Base-by-base conservation (phyloP, 1,139 yeast species). In the Cylindricascospora bacillispora region DNA sequence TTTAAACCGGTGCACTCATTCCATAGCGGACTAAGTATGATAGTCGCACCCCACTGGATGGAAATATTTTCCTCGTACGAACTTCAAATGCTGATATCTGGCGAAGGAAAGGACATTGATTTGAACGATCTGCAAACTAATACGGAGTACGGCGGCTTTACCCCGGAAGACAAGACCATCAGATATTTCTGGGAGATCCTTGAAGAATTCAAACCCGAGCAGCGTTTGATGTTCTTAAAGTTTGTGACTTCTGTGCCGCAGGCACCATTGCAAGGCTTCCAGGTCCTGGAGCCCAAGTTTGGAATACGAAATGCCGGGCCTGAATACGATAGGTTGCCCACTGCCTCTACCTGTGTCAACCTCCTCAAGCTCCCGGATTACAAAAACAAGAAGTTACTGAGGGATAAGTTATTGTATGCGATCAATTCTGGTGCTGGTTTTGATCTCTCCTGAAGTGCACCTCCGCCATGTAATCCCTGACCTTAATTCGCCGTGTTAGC, bases 301-400 rank as follows among this genome's bases (percentile, higher is more conserved):
- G 93, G 93, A 2, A 79, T 89, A 27, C 57, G 83, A 28, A 73
- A 74, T 43, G 68, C 78, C 1, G 93, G 94, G 0, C 31, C 41
- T 6, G 61, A 63, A 18, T 44, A 49, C 2, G 64, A 65, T 5
- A 60, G 93, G 25, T 60, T 89, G 26, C 98, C 98, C 0, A 83
- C 95, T 0, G 81, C 97, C 0, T 73, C 94, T 0, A 89, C 99
- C 0, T 89, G 98, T 61, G 83, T 85, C 16, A 92, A 89, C 49
- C 55, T 89, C 35, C 60, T 89, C 37, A 85, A 80, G 47, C 55
- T 92, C 25, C 98, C 98, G 0, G 79, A 82, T 49, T 89, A 89
- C 52, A 57, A 60, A 38, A 62, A 78, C 45, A 80, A 75, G 48
- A 56, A 62, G 27, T 30, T 67, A 3, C 56, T 89, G 29, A 63